phyloP scores from a whole-genome alignment of 129 eudicot genomes.

The Lonicera japonica region DNA sequence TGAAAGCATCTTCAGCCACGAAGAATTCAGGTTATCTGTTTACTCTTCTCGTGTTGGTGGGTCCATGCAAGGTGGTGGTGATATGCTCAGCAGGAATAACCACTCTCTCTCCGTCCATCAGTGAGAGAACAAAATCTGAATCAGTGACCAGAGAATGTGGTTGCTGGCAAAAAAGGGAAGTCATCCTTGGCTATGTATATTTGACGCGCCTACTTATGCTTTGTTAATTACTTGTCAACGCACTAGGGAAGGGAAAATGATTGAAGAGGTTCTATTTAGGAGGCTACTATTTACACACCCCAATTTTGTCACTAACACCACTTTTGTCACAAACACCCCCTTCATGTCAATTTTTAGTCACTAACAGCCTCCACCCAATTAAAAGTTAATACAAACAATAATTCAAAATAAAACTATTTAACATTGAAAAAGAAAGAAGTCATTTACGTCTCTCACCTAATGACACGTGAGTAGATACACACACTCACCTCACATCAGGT shows the following conservation, averaged over 20 bases:
- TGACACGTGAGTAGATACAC: too few species aligned
- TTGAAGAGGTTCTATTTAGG: too few species aligned
- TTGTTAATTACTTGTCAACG: neutral
- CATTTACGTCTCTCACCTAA: too few species aligned
- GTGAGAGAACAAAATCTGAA: slow-evolving; percentile 20
- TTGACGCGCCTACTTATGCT: neutral
- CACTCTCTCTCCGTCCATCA: slow-evolving; percentile 21
- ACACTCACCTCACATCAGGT: too few species aligned
- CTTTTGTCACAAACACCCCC: too few species aligned
- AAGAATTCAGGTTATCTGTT: slow-evolving; percentile 36
- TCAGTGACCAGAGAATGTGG: neutral
- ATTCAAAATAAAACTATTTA: too few species aligned
- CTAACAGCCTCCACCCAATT: too few species aligned
- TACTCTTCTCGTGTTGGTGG: slow-evolving; percentile 26
- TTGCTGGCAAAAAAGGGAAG: slow-evolving; percentile 54
- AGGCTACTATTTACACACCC: too few species aligned
- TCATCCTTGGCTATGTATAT: slow-evolving; percentile 76
- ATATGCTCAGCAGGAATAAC: slow-evolving; percentile 28
- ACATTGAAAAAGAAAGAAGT: too few species aligned
- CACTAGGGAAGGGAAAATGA: neutral
- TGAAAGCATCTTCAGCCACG: slow-evolving; percentile 29
- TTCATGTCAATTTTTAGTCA: too few species aligned
- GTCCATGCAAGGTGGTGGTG: slow-evolving; percentile 22
- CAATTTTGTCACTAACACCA: too few species aligned
- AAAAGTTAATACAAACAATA: too few species aligned